Evolutionary conservation across 2,329 filamentous ascomycete genomes (phyloP), one percentile per base, ranked within the genome.

Genomic region (Dryadomyces sulphureus): DNA sequence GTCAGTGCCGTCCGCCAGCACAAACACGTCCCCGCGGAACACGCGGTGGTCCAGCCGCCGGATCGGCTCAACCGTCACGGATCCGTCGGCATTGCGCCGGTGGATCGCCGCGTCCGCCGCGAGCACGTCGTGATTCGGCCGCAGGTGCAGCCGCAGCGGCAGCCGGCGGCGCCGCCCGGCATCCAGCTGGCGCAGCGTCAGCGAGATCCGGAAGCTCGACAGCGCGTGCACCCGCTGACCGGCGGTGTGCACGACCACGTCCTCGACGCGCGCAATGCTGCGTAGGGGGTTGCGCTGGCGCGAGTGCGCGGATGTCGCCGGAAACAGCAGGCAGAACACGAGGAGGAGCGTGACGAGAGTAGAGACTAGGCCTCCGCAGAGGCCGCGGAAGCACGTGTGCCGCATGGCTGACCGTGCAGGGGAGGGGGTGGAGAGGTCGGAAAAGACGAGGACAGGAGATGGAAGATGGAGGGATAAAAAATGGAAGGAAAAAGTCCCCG

Each of bases 41-140:
- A 96, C 81, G 56, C 80, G 84, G 64, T 95, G 85, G 21, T 80
- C 76, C 46, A 72, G 64, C 45, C 89, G 75, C 47, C 84, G 69
- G 50, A 96, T 75, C 32, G 71, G 66, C 57, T 94, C 84, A n/a
- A 74, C 67, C 20, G 68, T 65, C 43, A 94, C 64, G 42, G 72
- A 69, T 45, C 92, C 92, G 60, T 94, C 79, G 11, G 71, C 60
- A 46, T 72, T 79, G 38, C 94, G 62, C 58, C 87, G 81, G 35
- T 80, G 75, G 41, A 98, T 69, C 43, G 73, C 75, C 8, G 89
- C 83, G 55, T 82, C 79, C 16, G 87, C 74, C 46, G 81, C 75
- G 40, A 98, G 70, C 48, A 96, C 79, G 63, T 96, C 86, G 65
- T 94, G 78, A 60, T 96, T 96, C 4, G 92, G 92, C 59, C 92